These are phyloP conservation scores for Gilbertella persicaria DNA, from an alignment of 371 early-diverging fungal species.

Conservation along the genomic window DNA sequence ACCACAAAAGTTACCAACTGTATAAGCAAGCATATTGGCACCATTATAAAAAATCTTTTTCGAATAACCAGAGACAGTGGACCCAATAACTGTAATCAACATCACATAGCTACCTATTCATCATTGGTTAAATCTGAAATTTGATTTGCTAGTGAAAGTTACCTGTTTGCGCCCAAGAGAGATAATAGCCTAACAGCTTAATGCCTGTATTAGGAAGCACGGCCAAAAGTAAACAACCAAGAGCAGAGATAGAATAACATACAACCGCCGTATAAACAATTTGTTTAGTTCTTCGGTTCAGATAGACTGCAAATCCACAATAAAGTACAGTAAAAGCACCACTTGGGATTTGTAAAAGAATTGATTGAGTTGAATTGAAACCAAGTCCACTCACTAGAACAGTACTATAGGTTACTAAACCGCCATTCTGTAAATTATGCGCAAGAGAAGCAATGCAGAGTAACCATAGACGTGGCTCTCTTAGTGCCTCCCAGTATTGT, in stretches of 20 bases:
- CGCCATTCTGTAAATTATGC: conserved; percentile 35
- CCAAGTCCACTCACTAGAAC: conserved; percentile 30
- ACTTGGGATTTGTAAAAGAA: conserved; percentile 37
- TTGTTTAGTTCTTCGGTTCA: conserved; percentile 21
- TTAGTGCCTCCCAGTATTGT: conserved; percentile 26
- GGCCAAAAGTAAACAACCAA: conserved; percentile 28
- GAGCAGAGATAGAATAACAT: conserved; percentile 11
- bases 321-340: conserved; percentile 26
- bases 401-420: conserved; percentile 31
- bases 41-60: conserved; percentile 43
- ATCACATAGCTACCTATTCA: conserved; percentile 32
- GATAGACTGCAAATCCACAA: conserved; percentile 7
- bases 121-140: too few relatives aligned
- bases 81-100: conserved; percentile 24
- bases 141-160: too few relatives aligned
- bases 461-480: conserved; percentile 25
- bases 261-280: conserved; percentile 17
- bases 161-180: conserved; percentile 26
- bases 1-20: conserved; percentile 35
- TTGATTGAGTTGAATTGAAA: conserved; percentile 31
- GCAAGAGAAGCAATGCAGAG: conserved; percentile 14
- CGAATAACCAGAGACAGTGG: conserved; percentile 39
- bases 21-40: conserved; percentile 24
- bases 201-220: conserved; percentile 22
- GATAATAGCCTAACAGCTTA: conserved; percentile 34